Base-by-base conservation (phyloP, 495 filamentous ascomycete species). In the Neurospora sp. region DNA sequence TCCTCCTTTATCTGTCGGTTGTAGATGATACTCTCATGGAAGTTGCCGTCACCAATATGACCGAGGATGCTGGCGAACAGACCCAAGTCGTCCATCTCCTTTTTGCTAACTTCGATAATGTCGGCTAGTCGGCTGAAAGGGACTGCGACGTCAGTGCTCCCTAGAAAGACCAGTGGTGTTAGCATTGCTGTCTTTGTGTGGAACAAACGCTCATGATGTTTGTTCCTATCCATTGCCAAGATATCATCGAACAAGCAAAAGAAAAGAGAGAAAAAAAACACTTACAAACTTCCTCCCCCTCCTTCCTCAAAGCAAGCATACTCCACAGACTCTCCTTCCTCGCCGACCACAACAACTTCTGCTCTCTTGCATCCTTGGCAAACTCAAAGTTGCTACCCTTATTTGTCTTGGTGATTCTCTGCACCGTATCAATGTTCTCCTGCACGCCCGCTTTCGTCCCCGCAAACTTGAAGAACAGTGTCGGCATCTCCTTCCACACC, bases 41-140 rank as follows among this genome's bases (percentile, higher is more conserved):
- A 97, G 80, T 98, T 98, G 9, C 94, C 94, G 80, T 97, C 93
- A 5, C 93, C 93, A 73, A 96, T 90, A 75, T 96, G 93, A 12
- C 85, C 93, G 0, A 98, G 85, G 35, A 95, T 93, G 79, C 90
- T 93, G 23, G 93, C 93, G 78, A 97, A 95, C 11, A 97, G 82
- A 3, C 93, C 93, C 10, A 95, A 84, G 9, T 92, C 89, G 77
- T 95, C 92, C 84, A 97, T 89, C 80, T 96, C 93, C 77, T 93
- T 92, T 83, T 97, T 96, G 71, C 92, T 94, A 46, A 92, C 87
- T 78, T 97, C 93, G 72, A 97, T 95, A 46, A 97, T 93, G 80
- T 97, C 94, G 4, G 94, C 91, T 27, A 98, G 85, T 60, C 94
- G 84, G 72, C 92, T 94, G 70, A 98, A 88, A 0, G 95, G 95